These are phyloP conservation scores for Diplocarpon mali DNA, from an alignment of 2,329 filamentous ascomycete species.

Conservation along the genomic window DNA sequence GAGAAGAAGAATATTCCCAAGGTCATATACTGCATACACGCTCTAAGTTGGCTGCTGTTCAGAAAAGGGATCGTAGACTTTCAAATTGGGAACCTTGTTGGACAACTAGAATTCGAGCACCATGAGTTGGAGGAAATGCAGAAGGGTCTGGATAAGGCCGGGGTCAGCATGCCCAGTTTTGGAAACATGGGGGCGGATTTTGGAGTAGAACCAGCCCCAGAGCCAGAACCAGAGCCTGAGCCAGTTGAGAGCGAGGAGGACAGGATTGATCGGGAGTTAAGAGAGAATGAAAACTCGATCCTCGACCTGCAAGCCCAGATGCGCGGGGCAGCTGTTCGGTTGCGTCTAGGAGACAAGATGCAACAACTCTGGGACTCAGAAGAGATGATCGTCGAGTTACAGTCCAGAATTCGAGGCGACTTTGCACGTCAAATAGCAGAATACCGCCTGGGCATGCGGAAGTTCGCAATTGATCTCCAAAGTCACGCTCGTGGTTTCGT, in stretches of 20 bases:
- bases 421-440: conserved; percentile 73
- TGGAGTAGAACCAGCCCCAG: conserved; percentile 69
- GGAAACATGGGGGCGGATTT: conserved; percentile 95
- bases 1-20: conserved; percentile 99
- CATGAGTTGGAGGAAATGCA: conserved; percentile 96
- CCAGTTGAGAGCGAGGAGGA: conserved; percentile 82
- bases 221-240: conserved; percentile 63
- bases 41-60: conserved; percentile 92
- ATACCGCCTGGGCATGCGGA: conserved; percentile 74
- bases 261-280: conserved; percentile 68
- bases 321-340: conserved; percentile 65
- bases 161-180: conserved; percentile 93
- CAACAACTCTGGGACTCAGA: conserved; percentile 83
- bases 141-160: conserved; percentile 91
- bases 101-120: conserved; percentile 93
- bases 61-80: conserved; percentile 92
- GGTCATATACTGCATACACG: conserved; percentile 97
- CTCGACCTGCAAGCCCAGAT: conserved; percentile 79
- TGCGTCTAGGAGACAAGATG: conserved; percentile 74
- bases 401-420: conserved; percentile 78
- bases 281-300: conserved; percentile 61
- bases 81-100: conserved; percentile 90
- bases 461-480: conserved; percentile 71
- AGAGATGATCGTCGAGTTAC: conserved; percentile 65
- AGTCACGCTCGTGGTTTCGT: conserved; percentile 69